These are phyloP conservation scores for Argentina anserina DNA, from an alignment of 306 rosid species.

Conservation along the genomic window DNA sequence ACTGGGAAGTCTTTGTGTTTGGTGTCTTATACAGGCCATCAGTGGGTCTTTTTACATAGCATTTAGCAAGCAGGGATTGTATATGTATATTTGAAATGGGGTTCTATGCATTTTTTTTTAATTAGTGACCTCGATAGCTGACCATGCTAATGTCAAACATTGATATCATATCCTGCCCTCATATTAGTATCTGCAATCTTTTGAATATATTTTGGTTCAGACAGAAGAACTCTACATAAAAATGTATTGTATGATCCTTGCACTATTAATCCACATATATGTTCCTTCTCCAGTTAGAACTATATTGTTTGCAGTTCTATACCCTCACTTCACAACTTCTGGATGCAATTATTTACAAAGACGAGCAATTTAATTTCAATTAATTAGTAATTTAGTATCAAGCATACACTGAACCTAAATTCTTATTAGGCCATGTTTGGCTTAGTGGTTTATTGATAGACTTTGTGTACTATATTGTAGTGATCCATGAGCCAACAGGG, in stretches of 20 bases:
- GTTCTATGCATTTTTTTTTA: background rate
- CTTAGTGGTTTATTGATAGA: background rate
- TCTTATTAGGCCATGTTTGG: background rate
- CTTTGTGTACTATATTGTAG: slow-evolving; percentile 36
- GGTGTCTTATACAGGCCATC: background rate
- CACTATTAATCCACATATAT: background rate
- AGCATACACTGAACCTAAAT: background rate
- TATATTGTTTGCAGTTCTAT: background rate
- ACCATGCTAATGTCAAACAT: background rate
- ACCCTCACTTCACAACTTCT: background rate
- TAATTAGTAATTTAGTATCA: background rate
- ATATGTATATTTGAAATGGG: background rate
- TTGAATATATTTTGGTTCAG: background rate
- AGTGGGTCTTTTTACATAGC: too few relatives aligned
- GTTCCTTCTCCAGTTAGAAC: background rate
- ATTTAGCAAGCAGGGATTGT: background rate
- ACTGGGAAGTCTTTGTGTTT: background rate
- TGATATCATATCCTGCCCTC: background rate
- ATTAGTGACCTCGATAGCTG: background rate
- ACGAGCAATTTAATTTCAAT: background rate
- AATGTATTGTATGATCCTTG: background rate
- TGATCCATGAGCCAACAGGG: slow-evolving; percentile 76
- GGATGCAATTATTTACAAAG: background rate
- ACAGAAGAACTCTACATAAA: background rate
- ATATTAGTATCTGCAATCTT: too few relatives aligned